Base-by-base conservation (phyloP, 2,329 filamentous ascomycete species). In the Ceratocystis harringtonii region DNA sequence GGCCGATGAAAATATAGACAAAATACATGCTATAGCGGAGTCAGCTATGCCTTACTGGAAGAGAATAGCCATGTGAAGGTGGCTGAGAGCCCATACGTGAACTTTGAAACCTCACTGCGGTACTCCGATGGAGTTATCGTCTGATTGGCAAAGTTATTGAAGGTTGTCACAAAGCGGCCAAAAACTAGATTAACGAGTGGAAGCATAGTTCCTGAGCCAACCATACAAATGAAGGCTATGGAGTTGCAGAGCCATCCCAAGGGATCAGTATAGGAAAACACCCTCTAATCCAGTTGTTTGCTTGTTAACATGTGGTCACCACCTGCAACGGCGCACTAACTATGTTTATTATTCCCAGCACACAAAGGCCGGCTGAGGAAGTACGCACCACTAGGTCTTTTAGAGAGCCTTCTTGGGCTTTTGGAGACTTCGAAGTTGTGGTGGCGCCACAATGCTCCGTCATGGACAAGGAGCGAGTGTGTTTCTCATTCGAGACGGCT, bases 151-250 rank as follows among this genome's bases (percentile, higher is more conserved):
- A 84, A 86, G n/a, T 75, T 73, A 63, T 79, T 82, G 69, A 86
- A 85, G 7, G 78, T 74, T 6, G 80, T 80, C 58, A 84, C 78
- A 43, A 80, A 77, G 45, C 73, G 73, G 69, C 82, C 82, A 71
- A 85, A 83, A 5, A 85, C 75, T 48, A 85, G 74, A 45, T 83
- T 81, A 81, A 86, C 84, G 43, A 84, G 69, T 0, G 81, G 82
- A 5, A 82, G 69, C 10, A 73, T 69, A 1, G 72, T 72, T 57
- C 76, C 76, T 0, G 75, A 69, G 6, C 70, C 74, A 19, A 78
- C 69, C 72, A 76, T 75, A 67, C 71, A 74, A 19, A 75, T 8
- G 17, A 75, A 68, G 25, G 76, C 74, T 19, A 75, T 63, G 22
- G 55, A 61, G 62, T 77, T 77, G 60, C 76, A 68, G 19, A 70